Evolutionary conservation across 768 basidiomycete genomes (phyloP).

Genomic region (Coprinopsis cinerea): DNA sequence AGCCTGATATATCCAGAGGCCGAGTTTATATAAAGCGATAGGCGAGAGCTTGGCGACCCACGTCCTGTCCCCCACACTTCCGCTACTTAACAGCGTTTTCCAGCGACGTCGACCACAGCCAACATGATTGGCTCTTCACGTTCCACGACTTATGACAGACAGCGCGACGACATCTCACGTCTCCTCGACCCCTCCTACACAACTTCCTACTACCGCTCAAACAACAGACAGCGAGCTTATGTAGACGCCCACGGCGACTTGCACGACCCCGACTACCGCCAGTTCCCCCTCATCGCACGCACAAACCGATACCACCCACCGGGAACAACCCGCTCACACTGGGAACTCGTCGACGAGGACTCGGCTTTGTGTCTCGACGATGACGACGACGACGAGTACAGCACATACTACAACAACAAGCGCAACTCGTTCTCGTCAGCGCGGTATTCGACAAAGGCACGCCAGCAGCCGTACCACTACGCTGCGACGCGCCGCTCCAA

Average conservation of each 20-base stretch:
- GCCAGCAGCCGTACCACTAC: not conserved
- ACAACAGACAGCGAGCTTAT: conserved; percentile 8
- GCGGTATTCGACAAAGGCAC: not conserved
- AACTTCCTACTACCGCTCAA: conserved; percentile 6
- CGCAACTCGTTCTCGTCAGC: conserved; percentile 4
- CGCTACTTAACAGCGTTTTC: not conserved
- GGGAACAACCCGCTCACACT: conserved; percentile 3
- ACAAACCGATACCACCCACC: not conserved
- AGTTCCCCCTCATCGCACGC: conserved; percentile 13
- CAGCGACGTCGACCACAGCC: not conserved
- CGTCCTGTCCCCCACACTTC: not conserved
- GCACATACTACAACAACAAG: conserved; percentile 2
- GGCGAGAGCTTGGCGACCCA: not conserved
- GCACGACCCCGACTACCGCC: conserved; percentile 16
- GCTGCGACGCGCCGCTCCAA: conserved; percentile 4
- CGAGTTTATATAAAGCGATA: conserved; percentile 1
- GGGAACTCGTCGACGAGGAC: conserved; percentile 10
- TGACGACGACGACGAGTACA: conserved; percentile 6
- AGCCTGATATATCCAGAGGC: not conserved
- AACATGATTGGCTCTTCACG: conserved; percentile 10
- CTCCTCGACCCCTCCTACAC: conserved; percentile 17
- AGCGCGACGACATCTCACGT: conserved; percentile 11
- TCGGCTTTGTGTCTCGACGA: conserved; percentile 3
- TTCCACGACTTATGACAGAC: not conserved
- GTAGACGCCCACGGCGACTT: conserved; percentile 15